Conservation (phyloP, 2,329 filamentous ascomycete species). For the Lachnellula cervina region DNA sequence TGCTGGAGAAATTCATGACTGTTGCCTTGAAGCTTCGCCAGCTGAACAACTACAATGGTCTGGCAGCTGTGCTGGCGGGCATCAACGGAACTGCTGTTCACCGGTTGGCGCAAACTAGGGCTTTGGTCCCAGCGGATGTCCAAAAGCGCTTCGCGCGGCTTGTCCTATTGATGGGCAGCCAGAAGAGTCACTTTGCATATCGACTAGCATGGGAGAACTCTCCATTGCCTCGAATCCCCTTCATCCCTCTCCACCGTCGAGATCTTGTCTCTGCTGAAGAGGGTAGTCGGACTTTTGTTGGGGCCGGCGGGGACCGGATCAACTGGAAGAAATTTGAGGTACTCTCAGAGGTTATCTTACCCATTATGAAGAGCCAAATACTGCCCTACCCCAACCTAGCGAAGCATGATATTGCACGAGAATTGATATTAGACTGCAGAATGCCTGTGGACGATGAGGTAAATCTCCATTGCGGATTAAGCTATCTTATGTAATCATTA, state of each 20-base stretch:
- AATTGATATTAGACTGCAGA: slow-evolving; percentile 74
- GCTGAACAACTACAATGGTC: slow-evolving; percentile 93
- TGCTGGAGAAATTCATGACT: slow-evolving; percentile 93
- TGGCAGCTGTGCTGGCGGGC: slow-evolving; percentile 90
- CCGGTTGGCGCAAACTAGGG: slow-evolving; percentile 73
- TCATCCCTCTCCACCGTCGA: slow-evolving; percentile 81
- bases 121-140: slow-evolving; percentile 64
- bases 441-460: slow-evolving; percentile 87
- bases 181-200: slow-evolving; percentile 91
- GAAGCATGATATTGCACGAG: slow-evolving; percentile 64
- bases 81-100: slow-evolving; percentile 86
- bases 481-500: neutral
- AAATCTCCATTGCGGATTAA: slow-evolving; percentile 33
- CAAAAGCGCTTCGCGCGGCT: slow-evolving; percentile 84
- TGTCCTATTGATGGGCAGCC: slow-evolving; percentile 86
- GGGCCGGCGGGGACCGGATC: slow-evolving; percentile 66
- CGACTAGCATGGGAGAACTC: slow-evolving; percentile 98
- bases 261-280: slow-evolving; percentile 91
- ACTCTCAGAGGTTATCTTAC: slow-evolving; percentile 83
- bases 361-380: slow-evolving; percentile 87
- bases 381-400: slow-evolving; percentile 70
- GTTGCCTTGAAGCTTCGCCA: slow-evolving; percentile 81
- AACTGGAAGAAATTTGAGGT: slow-evolving; percentile 99
- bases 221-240: slow-evolving; percentile 82
- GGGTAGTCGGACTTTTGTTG: slow-evolving; percentile 85